A percentile compares a stretch with the other conserved stretches of the same genome.
phyloP scores from a whole-genome alignment of 177 flowering plant genomes.

The Tripterygium wilfordii region DNA sequence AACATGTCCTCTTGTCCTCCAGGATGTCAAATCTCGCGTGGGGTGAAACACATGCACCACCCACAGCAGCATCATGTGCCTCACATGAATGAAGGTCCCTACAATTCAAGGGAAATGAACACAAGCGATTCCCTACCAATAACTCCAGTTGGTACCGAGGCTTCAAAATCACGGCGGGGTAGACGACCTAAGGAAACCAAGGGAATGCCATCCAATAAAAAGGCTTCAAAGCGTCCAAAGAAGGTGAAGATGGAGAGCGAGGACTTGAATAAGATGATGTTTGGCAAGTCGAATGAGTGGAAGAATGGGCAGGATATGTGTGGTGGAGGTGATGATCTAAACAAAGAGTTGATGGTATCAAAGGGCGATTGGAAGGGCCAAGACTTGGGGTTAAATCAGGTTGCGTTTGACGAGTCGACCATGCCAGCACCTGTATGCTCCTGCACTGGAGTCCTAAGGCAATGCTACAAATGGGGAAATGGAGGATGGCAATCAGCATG shows the following conservation, averaged over 20 bases:
- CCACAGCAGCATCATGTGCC: slow-evolving; percentile 38
- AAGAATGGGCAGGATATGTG: slow-evolving; percentile 32
- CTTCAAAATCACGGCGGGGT: slow-evolving; percentile 38
- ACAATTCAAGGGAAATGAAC: slow-evolving; percentile 45
- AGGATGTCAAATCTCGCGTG: slow-evolving; percentile 57
- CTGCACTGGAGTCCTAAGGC: slow-evolving; percentile 71
- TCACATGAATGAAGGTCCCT: slow-evolving; percentile 36
- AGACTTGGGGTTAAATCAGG: slow-evolving; percentile 73
- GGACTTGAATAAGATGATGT: slow-evolving; percentile 48
- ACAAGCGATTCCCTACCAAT: slow-evolving; percentile 41
- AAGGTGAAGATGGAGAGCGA: slow-evolving; percentile 51
- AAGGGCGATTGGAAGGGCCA: slow-evolving; percentile 81
- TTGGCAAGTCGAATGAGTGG: slow-evolving; percentile 48
- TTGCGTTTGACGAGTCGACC: slow-evolving; percentile 67
- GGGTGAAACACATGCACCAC: slow-evolving; percentile 65
- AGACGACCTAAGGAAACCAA: slow-evolving; percentile 53
- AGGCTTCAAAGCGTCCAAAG: slow-evolving; percentile 31
- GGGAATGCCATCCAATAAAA: slow-evolving; percentile 28
- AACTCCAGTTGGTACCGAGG: slow-evolving; percentile 33
- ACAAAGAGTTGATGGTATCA: slow-evolving; percentile 36
- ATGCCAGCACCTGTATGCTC: slow-evolving; percentile 93
- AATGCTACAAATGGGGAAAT: slow-evolving; percentile 98
- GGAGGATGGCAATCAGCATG: slow-evolving; percentile 99
- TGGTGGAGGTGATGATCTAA: slow-evolving; percentile 39
- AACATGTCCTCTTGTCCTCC: slow-evolving; percentile 52